Base-by-base conservation (phyloP, 2,329 filamentous ascomycete genomes). In the Cladophialophora bantiana region DNA sequence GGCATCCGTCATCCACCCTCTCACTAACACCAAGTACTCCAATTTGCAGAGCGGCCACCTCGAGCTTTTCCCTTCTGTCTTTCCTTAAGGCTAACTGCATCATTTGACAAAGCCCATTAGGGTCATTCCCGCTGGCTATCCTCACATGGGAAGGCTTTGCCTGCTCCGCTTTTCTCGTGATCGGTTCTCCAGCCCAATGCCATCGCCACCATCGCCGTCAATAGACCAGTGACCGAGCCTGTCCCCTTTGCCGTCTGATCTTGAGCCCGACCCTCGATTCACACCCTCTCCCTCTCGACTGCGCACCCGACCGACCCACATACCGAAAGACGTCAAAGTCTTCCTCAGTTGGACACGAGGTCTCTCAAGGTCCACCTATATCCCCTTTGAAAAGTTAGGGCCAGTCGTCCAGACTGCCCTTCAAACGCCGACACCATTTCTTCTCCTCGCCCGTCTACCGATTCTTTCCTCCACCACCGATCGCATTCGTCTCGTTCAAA, bases 391-490 rank as follows among this genome's bases (percentile, higher is more conserved):
- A 45, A 32, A 57, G 26, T 40, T 7, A 60, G 66, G 85, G 90
- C 89, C 91, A 89, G 88, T 89, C 86, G 85, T 80, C 81, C 40
- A 86, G 90, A 94, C 92, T 91, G 89, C 88, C 85, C 85, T 78
- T 81, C 77, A 75, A 83, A 42, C 36, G 61, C 84, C 84, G 86
- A 85, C 93, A 97, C 88, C 82, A 97, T 97, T 97, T 87, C 91
- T 88, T 85, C 88, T 77, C 83, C 86, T 86, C 84, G 84, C 73
- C 85, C 85, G 80, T 89, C 89, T 82, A 88, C 91, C 78, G 45
- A 59, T 38, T 92, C 91, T 81, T 92, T 91, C 82, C 97, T 97
- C 79, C 94, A 94, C 75, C 86, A 97, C 76, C 91, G 91, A 80
- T 90, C 89, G 75, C 84, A 97, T 68, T 73, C 69, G 68, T 75